Evolutionary conservation across 805 yeast genomes (phyloP).

Genomic region (Hanseniaspora occidentalis): DNA sequence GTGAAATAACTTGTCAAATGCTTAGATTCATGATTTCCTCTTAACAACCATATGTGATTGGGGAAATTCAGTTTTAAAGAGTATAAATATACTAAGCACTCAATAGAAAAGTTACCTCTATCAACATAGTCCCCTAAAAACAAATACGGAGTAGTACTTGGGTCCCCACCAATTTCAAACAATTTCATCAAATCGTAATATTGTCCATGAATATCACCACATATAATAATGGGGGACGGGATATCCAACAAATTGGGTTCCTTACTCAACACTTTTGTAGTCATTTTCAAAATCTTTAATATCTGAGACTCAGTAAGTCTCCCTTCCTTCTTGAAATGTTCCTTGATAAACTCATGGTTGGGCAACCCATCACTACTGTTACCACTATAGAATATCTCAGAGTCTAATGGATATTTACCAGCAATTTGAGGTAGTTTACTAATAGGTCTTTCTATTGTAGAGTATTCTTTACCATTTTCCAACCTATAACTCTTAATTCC

Average conservation of each 20-base stretch:
- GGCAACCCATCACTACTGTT: conserved; percentile 47
- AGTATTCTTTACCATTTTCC: conserved; percentile 38
- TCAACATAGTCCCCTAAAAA: conserved; percentile 94
- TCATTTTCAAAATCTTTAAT: conserved; percentile 47
- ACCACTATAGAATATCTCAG: conserved; percentile 60
- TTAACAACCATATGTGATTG: conserved; percentile 58
- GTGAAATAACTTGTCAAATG: conserved; percentile 92
- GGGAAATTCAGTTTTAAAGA: conserved; percentile 70
- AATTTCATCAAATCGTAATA: conserved; percentile 79
- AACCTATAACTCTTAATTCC: conserved; percentile 15
- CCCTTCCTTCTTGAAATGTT: conserved; percentile 75
- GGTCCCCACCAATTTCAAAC: conserved; percentile 90
- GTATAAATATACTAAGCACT: conserved; percentile 64
- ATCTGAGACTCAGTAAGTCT: conserved; percentile 63
- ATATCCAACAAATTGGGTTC: conserved; percentile 76
- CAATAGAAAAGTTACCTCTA: conserved; percentile 83
- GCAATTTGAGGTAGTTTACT: conserved; percentile 55
- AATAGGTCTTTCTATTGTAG: conserved; percentile 40
- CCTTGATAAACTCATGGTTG: conserved; percentile 52
- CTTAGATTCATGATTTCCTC: conserved; percentile 93
- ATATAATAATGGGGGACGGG: conserved; percentile 88
- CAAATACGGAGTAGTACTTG: conserved; percentile 59
- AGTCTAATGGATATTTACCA: conserved; percentile 48
- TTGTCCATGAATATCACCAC: conserved; percentile 98
- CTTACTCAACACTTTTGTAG: conserved; percentile 44